Percentiles rank a stretch among this genome's conserved stretches.
Conservation (phyloP, 345 rosid genomes). For the Carallia pectinifolia region DNA sequence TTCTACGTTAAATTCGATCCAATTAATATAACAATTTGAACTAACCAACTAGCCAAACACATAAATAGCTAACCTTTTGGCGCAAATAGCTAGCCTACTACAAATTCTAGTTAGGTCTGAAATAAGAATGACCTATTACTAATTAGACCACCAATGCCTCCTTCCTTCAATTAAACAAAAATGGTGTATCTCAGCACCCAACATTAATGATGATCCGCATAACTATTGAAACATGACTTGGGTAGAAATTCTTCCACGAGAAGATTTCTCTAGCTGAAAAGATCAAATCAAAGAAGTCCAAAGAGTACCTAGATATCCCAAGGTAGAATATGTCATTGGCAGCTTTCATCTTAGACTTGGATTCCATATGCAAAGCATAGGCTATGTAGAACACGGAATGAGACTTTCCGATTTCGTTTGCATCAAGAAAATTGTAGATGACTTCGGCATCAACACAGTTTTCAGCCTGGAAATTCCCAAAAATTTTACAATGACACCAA, state of each 20-base stretch:
- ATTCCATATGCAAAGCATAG: constrained; percentile 77
- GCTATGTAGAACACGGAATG: constrained; percentile 61
- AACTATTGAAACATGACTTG: background rate
- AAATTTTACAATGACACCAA: no score
- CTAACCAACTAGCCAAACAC: background rate
- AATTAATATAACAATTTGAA: background rate
- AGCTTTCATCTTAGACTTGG: constrained; percentile 62
- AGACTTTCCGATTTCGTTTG: constrained; percentile 71
- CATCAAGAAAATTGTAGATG: constrained; percentile 73
- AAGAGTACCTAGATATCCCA: constrained; percentile 60
- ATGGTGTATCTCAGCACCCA: no score
- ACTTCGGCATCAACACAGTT: constrained; percentile 75
- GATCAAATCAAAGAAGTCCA: background rate
- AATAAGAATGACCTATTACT: background rate
- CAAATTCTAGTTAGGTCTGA: no score
- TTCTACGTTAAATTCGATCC: background rate
- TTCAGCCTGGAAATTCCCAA: constrained; percentile 54
- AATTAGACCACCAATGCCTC: background rate
- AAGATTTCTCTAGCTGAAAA: background rate
- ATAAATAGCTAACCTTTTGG: background rate
- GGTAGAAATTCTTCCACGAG: background rate
- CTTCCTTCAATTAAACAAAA: background rate
- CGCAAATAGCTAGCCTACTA: no score
- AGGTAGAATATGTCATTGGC: constrained; percentile 75
- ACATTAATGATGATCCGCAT: background rate